These are phyloP conservation scores for Pseudogymnoascus sp. DNA, from an alignment of 2,329 filamentous ascomycete genomes.

Conservation along the genomic window DNA sequence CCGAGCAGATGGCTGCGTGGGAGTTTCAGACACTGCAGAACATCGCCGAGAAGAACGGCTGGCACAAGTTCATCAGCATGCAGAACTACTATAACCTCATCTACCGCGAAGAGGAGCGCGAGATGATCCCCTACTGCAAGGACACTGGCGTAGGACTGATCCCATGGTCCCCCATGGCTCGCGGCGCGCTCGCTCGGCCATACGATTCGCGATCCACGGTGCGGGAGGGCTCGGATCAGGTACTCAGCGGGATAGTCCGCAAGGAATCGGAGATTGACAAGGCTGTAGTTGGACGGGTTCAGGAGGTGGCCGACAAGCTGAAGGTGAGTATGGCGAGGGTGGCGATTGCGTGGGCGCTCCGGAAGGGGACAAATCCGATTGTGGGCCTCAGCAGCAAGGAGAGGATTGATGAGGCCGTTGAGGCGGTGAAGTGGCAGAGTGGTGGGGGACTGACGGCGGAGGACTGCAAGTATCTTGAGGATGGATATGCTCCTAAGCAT, in stretches of 20 bases:
- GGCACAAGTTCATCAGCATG: slow-evolving; percentile 56
- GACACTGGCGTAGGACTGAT: slow-evolving; percentile 31
- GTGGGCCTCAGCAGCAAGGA: slow-evolving; percentile 45
- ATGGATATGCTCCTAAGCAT: slow-evolving; percentile 43
- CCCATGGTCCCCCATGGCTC: slow-evolving; percentile 34
- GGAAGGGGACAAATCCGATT: slow-evolving; percentile 44
- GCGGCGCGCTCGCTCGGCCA: slow-evolving; percentile 29
- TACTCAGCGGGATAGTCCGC: slow-evolving; percentile 17
- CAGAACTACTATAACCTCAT: slow-evolving; percentile 51
- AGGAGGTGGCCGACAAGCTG: slow-evolving; percentile 50
- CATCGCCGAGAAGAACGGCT: slow-evolving; percentile 48
- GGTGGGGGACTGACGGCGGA: slow-evolving; percentile 43
- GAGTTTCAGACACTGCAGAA: slow-evolving; percentile 50
- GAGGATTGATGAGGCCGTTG: slow-evolving; percentile 49
- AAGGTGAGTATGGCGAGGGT: slow-evolving; percentile 52
- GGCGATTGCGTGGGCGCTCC: slow-evolving; percentile 49
- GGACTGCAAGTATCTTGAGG: slow-evolving; percentile 48
- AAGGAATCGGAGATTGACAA: slow-evolving; percentile 26
- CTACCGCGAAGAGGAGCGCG: slow-evolving; percentile 53
- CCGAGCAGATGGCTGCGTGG: slow-evolving; percentile 41
- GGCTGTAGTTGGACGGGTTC: slow-evolving; percentile 36
- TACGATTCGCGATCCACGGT: slow-evolving; percentile 18
- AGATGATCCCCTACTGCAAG: slow-evolving; percentile 32
- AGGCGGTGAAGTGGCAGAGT: slow-evolving; percentile 31
- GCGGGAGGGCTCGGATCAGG: slow-evolving; percentile 20